Base-by-base conservation (phyloP, 179 eudicot species). In the Sideroxylon spinosum region DNA sequence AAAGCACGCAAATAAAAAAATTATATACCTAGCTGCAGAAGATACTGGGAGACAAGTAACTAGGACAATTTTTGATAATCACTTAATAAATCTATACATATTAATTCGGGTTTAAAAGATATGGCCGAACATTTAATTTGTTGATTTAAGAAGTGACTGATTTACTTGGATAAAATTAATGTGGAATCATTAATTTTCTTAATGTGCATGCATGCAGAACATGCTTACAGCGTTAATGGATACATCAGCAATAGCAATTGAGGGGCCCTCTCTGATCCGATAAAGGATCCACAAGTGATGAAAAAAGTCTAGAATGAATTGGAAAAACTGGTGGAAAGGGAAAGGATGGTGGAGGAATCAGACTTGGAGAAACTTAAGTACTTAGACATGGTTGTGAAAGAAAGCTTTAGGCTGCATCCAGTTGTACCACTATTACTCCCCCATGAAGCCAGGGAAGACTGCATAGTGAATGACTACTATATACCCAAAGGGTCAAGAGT, bases 381-480 rank as follows among this genome's bases (percentile, higher is more conserved):
- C 55, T 62, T 74, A 20, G 22, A 74, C 12, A 32, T 44, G 25
- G 53, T 74, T 6, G 23, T 74, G 6, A 59, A 74, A 14, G 68
- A 74, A 48, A 44, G 53, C 23, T 66, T 76, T 5, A 44, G 78
- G 5, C n/a, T 76, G n/a, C 46, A 76, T 19, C 78, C 71, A 7
- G 64, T 57, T 2, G 71, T 46, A 19, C 78, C 78, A 20, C 53
- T 76, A 12, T 13, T 59, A 9, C 12, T 74, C 16, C 77, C 77
- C 0, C 50, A 52, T 1, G 12, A 6, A 44, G 63, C 77, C 48
- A 22, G 4, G 7, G 44, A 76, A 49, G 71, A 49, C 19, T 32
- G 55, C 46, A 25, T 10, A 0, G 22, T 76, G 9, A 49, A 64
- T 17, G 78, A 71, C 1, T 76, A 29, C 14, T 14, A 62, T 7